Conservation (phyloP, 1,139 yeast genomes). For the Meyerozyma smithsonii region DNA sequence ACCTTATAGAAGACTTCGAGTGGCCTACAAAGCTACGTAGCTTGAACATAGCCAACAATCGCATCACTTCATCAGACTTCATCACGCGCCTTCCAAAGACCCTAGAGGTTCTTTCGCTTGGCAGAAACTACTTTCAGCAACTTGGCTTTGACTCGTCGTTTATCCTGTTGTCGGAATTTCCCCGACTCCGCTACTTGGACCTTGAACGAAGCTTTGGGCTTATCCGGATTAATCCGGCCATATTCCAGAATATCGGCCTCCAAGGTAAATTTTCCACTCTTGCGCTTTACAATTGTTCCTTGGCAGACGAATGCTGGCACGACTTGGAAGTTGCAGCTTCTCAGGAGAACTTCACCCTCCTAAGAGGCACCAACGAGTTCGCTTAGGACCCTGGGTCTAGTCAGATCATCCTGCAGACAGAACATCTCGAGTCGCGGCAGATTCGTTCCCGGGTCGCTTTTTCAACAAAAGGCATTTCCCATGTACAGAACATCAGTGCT, state of each 20-base stretch:
- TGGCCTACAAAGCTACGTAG: slow-evolving; percentile 26
- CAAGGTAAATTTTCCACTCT: not conserved
- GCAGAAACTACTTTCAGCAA: slow-evolving; percentile 13
- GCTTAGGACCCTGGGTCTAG: not conserved
- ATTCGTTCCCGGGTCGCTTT: not conserved
- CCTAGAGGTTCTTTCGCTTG: slow-evolving; percentile 19
- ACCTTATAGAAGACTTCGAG: slow-evolving; percentile 20
- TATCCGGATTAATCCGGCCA: slow-evolving; percentile 12
- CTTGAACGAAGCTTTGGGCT: slow-evolving; percentile 15
- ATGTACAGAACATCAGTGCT: not conserved
- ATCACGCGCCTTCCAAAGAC: slow-evolving; percentile 25
- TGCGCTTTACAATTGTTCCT: not conserved
- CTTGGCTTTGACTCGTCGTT: slow-evolving; percentile 7
- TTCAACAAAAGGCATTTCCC: not conserved
- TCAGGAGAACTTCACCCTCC: slow-evolving; percentile 2
- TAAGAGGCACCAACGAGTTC: not conserved
- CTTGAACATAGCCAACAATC: slow-evolving; percentile 25
- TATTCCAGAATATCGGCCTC: not conserved
- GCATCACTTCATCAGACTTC: slow-evolving; percentile 19
- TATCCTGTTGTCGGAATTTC: slow-evolving; percentile 5
- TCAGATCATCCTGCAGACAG: not conserved
- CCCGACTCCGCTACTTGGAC: slow-evolving; percentile 14
- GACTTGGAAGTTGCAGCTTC: not conserved
- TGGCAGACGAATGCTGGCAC: not conserved
- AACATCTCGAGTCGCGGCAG: not conserved